These are phyloP conservation scores for Lactarius sanguifluus DNA, from an alignment of 768 basidiomycete genomes.

Conservation along the genomic window DNA sequence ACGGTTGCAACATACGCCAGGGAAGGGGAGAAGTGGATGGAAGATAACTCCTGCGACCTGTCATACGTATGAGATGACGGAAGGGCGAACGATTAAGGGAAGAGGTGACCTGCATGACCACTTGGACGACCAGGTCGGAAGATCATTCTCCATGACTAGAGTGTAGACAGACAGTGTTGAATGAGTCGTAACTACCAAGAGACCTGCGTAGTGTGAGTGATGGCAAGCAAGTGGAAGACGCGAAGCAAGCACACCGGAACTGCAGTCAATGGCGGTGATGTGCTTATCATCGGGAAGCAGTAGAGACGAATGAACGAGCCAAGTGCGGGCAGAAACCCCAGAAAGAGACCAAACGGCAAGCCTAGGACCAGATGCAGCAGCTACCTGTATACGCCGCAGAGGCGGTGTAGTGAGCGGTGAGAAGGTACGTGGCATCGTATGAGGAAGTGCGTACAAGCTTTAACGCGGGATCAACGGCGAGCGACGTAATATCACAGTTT, in stretches of 20 bases:
- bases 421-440: slow-evolving; percentile 9
- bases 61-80: slow-evolving; percentile 14
- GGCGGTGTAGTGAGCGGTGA: background rate
- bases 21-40: slow-evolving; percentile 70
- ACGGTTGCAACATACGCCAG: slow-evolving; percentile 70
- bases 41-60: slow-evolving; percentile 51
- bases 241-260: slow-evolving; percentile 54
- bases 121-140: slow-evolving; percentile 80
- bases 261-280: slow-evolving; percentile 68
- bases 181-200: slow-evolving; percentile 68
- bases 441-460: slow-evolving; percentile 61
- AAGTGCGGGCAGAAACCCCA: slow-evolving; percentile 57
- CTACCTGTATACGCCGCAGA: slow-evolving; percentile 49
- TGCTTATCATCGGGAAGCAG: slow-evolving; percentile 53
- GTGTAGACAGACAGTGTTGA: slow-evolving; percentile 70
- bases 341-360: slow-evolving; percentile 82
- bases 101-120: slow-evolving; percentile 61
- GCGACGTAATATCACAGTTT: slow-evolving; percentile 47
- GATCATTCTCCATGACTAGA: slow-evolving; percentile 74
- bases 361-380: slow-evolving; percentile 64
- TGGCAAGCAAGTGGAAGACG: slow-evolving; percentile 33
- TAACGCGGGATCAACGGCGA: slow-evolving; percentile 75
- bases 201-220: slow-evolving; percentile 46
- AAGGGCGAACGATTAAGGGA: slow-evolving; percentile 2
- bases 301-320: slow-evolving; percentile 82